Evolutionary conservation across 148 eudicot genomes (phyloP), one percentile per base, ranked within the genome.

Genomic region (Vaccinium macrocarpon): DNA sequence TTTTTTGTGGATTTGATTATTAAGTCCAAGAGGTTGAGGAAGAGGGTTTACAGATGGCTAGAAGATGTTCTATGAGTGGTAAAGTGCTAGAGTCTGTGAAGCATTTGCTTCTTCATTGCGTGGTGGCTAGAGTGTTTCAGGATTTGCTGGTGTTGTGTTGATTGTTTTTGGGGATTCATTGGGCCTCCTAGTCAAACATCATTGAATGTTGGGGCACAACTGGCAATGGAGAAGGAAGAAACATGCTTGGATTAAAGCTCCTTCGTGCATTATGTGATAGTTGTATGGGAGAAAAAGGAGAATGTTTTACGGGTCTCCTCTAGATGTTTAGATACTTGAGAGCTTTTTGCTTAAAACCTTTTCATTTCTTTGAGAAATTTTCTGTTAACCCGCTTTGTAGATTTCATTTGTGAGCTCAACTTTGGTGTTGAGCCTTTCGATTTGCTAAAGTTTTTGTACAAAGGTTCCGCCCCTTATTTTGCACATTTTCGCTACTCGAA

Each of bases 401-500:
- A 25, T 68, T 68, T 27, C 73, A 27, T 68, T 68, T 29, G 38
- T 68, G 42, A 68, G 38, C 73, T 68, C 18, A 13, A 68, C 73
- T 29, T 27, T 68, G 73, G 73, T 27, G 73, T 68, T 68, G 73
- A 27, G 73, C 73, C 73, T 68, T 68, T 68, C 73, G 4, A 11
- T 68, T 27, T 11, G 18, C 73, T 29, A 10, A 13, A 68, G 42
- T 29, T n/a, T 14, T 68, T 68, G 14, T 68, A 68, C 73, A 68
- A 68, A 64, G 35, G 38, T 12, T 68, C 15, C 6, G 1, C 35
- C 8, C 38, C 38, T 68, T 4, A 42, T 68, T 16, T 68, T 29
- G 35, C 29, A 27, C 73, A 27, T 14, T 68, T 27, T 68, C 18
- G 25, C 29, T 23, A n/a, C 29, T 64, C 23, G 29, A 23, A 8